Base-by-base conservation (phyloP, 768 basidiomycete species). In the Pleurotus cornucopiae region DNA sequence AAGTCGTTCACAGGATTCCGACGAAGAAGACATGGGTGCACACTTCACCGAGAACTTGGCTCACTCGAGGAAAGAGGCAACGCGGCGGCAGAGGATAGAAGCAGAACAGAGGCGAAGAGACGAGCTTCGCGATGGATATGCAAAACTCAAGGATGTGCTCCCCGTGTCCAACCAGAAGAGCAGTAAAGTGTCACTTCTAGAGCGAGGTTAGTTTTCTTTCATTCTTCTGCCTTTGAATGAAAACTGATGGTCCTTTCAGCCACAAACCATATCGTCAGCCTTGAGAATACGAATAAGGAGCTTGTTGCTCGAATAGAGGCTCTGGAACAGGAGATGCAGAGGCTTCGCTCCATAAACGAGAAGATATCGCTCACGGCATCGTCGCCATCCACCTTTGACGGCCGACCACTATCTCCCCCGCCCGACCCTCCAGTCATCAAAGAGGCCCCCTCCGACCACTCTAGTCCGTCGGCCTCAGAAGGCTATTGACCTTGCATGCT, bases 31-130 rank as follows among this genome's bases (percentile, higher is more conserved):
- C 71, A 87, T 88, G 86, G 86, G 85, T 60, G 76, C 82, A 54
- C 73, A 81, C 57, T 82, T 80, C 66, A 78, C 81, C 38, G 86
- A 91, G 68, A 85, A 83, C 59, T 77, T 91, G 55, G 90, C 89
- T 5, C 81, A 85, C 68, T 82, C 85, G 7, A 76, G 90, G 65
- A 93, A 92, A 67, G 90, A 93, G 73, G 89, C 89, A 18, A 93
- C 91, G 6, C 76, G 91, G 30, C 77, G 84, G 65, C 90, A 92
- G 70, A 78, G 91, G 53, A 92, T 93, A 56, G 89, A 93, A 73
- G 91, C 90, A n/a, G 90, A 93, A 70, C 89, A 94, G 74, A 78
- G 91, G 45, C 79, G 93, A 57, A 80, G 93, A 61, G 91, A 94
- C 70, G 93, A 94, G 71, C 78, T 94, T 58, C 81, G 93, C 58